phyloP scores from a whole-genome alignment of 2,329 filamentous ascomycete genomes.

The Colletotrichum sp. region DNA sequence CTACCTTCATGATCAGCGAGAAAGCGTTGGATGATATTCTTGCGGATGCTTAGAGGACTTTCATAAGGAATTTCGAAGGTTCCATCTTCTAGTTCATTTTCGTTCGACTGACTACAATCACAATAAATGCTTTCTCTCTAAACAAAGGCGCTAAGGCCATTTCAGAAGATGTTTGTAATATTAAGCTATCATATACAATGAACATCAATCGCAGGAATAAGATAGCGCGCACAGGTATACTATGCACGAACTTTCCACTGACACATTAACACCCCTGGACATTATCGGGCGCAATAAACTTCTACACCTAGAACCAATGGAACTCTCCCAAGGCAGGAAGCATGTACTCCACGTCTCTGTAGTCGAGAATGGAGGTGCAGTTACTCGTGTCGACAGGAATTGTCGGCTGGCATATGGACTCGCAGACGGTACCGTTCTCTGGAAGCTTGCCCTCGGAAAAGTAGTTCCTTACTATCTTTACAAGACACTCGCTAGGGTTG shows the following conservation, averaged over 20 bases:
- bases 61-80: not conserved
- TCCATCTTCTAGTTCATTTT: accelerated
- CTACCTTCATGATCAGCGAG: conserved; percentile 64
- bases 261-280: not conserved
- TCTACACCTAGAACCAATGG: not conserved
- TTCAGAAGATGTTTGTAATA: not conserved
- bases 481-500: conserved; percentile 27
- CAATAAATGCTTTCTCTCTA: accelerated
- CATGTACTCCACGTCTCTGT: not conserved
- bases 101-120: accelerated
- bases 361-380: not conserved
- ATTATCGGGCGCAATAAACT: accelerated
- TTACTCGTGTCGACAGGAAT: not conserved
- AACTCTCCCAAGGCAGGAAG: not conserved
- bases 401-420: not conserved
- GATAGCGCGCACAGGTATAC: not conserved
- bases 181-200: not conserved
- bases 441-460: not conserved
- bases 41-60: not conserved
- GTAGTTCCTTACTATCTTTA: not conserved
- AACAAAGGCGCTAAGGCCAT: accelerated
- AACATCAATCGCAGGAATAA: accelerated
- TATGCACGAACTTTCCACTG: accelerated
- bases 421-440: not conserved
- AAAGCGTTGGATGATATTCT: conserved; percentile 66